Conservation (phyloP, 2,329 filamentous ascomycete genomes). For the Lecanicillium sp. region DNA sequence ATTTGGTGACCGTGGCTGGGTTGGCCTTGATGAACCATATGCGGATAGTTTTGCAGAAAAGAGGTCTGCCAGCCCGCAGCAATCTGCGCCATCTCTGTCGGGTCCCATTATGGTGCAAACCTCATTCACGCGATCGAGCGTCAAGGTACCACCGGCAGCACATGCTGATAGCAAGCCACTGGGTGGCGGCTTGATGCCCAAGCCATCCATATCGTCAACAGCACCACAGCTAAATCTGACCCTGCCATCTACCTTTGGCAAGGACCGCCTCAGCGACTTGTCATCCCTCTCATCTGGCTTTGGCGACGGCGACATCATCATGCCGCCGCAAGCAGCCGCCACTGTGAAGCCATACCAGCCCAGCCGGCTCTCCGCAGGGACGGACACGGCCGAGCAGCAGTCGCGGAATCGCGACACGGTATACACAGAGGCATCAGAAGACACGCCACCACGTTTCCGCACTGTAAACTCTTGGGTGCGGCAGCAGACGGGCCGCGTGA, state of each 20-base stretch:
- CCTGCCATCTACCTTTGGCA: conserved; percentile 26
- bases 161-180: not conserved
- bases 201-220: conserved; percentile 7
- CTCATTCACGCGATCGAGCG: not conserved
- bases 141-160: not conserved
- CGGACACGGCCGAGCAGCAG: conserved; percentile 5
- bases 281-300: conserved; percentile 59
- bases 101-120: conserved; percentile 4
- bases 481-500: conserved; percentile 51
- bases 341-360: conserved; percentile 6
- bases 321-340: conserved; percentile 25
- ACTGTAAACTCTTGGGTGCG: conserved; percentile 57
- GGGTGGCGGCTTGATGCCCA: not conserved
- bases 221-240: conserved; percentile 15
- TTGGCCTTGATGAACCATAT: not conserved
- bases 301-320: conserved; percentile 52
- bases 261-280: conserved; percentile 39
- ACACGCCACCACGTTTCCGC: conserved; percentile 47
- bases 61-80: not conserved
- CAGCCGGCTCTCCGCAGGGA: conserved; percentile 5
- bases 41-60: conserved; percentile 1
- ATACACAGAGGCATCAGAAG: conserved; percentile 46
- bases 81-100: not conserved
- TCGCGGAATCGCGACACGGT: conserved; percentile 35
- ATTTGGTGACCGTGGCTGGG: conserved; percentile 4